A percentile compares a stretch with the other conserved stretches of the same genome.
Conservation (phyloP, 139 green algal genomes). For the Astrephomene gubernaculifera region DNA sequence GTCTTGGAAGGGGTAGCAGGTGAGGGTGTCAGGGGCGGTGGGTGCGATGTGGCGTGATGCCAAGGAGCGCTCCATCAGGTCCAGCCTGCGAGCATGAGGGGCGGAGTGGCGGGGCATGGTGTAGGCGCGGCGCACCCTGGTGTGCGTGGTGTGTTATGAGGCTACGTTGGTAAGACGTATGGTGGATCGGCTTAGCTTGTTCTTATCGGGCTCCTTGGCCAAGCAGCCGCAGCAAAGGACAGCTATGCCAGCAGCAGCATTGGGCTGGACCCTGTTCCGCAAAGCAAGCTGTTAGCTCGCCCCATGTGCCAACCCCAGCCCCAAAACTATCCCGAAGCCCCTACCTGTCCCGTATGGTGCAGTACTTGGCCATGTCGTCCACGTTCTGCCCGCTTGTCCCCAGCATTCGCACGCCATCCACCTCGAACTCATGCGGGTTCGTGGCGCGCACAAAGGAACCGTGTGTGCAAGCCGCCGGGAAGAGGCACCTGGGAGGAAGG, state of each 20-base stretch:
- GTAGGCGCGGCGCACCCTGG: too few species aligned
- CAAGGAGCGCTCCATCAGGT: constrained; percentile 81
- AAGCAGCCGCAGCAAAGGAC: too few species aligned
- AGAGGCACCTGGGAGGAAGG: constrained; percentile 74
- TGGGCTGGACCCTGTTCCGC: too few species aligned
- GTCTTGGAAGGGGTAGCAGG: constrained; percentile 91
- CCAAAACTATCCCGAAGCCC: too few species aligned
- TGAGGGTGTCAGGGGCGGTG: constrained; percentile 97
- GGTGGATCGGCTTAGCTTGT: too few species aligned
- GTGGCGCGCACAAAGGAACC: constrained; percentile 68
- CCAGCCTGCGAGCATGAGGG: constrained; percentile 63
- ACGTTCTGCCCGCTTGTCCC: constrained; percentile 95
- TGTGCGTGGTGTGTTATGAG: too few species aligned
- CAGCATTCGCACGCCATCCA: constrained; percentile 87
- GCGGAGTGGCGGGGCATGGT: too few species aligned
- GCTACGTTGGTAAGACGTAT: too few species aligned
- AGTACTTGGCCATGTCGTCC: constrained; percentile 86
- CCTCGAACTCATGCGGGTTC: constrained; percentile 93
- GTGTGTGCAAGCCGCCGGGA: constrained; percentile 53
- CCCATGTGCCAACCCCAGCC: too few species aligned
- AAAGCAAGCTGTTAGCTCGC: too few species aligned
- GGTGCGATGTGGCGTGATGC: constrained; percentile 91
- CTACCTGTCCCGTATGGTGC: constrained; percentile 51
- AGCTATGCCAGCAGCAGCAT: too few species aligned
- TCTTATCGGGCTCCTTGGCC: too few species aligned